phyloP scores from a whole-genome alignment of 2,329 filamentous ascomycete species.

The Cylindrodendrum hubeiense region DNA sequence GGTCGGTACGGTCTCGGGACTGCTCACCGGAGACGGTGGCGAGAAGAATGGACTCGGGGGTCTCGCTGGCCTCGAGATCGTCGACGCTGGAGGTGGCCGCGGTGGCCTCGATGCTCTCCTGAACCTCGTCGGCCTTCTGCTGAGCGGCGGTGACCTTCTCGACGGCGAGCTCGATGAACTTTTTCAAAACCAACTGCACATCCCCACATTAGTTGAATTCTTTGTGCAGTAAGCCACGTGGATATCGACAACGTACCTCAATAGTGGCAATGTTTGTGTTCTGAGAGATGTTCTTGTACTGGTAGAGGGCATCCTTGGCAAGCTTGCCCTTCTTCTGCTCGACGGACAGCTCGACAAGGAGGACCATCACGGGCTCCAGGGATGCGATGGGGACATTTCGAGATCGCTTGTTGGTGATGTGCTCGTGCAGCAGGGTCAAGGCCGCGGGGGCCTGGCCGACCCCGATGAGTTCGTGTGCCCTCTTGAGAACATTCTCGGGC shows the following conservation, averaged over 20 bases:
- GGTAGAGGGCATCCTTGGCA: conserved; percentile 98
- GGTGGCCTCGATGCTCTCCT: conserved; percentile 85
- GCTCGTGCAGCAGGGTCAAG: conserved; percentile 95
- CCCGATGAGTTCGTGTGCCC: conserved; percentile 98
- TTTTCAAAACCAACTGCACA: conserved; percentile 86
- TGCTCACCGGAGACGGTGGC: conserved; percentile 98
- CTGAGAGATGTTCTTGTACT: conserved; percentile 99
- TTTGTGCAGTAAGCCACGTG: conserved; percentile 8
- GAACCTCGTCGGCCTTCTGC: conserved; percentile 94
- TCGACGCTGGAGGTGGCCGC: conserved; percentile 78
- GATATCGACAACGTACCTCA: conserved; percentile 71
- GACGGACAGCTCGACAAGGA: conserved; percentile 96
- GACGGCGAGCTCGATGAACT: conserved; percentile 97
- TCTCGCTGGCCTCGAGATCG: conserved; percentile 96
- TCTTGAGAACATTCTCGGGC: conserved; percentile 99
- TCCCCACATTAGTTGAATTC: conserved; percentile 35
- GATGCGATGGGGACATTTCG: conserved; percentile 97
- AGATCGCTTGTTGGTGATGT: conserved; percentile 98
- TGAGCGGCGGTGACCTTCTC: conserved; percentile 97
- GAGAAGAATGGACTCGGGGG: conserved; percentile 96
- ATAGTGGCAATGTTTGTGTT: conserved; percentile 99
- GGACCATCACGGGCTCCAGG: conserved; percentile 97
- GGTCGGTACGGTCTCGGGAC: conserved; percentile 95
- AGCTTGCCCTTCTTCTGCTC: conserved; percentile 98
- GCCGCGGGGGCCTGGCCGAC: conserved; percentile 94